Base-by-base conservation (phyloP, 2,329 filamentous ascomycete genomes). In the Polychaeton citri region DNA sequence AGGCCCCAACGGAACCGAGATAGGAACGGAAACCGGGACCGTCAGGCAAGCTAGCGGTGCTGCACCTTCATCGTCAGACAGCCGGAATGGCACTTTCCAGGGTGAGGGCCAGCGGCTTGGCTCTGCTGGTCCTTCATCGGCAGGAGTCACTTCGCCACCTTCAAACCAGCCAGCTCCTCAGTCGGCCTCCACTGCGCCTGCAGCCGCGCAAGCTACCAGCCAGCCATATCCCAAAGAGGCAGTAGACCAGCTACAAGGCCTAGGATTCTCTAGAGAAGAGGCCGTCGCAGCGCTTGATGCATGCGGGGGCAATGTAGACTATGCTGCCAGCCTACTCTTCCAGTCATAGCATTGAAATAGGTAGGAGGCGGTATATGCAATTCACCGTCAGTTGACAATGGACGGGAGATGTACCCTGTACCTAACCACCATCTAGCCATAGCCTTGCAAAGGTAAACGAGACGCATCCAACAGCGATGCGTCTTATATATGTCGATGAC, bases 1-100 rank as follows among this genome's bases (percentile, higher is more conserved):
- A 31, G 90, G 90, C 0, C 83, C 87, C 1, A 82, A 81, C 26
- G 88, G 87, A n/a, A 92, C 84, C 8, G 78, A 83, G 33, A 85
- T 96, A 43, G 88, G 88, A 30, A 79, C 81, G 33, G 74, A 78
- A 38, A 81, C 86, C 2, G 90, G 90, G 12, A 85, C 81, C 18
- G 74, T 90, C 16, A 72, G 71, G 32, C 72, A 61, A 6, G 69
- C 71, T 5, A 51, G 58, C n/a, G 51, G 53, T 16, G 48, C 55
- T 15, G 51, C 54, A 35, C 45, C 39, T 21, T 40, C 48, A n/a
- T 47, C 47, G 4, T 43, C 30, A 10, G 15, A 45, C n/a, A 42
- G 47, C 6, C 12, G 15, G 7, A 5, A 10, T 7, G 3, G 12
- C 24, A 28, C 24, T 10, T 55, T 54, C 40, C 48, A 48, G 35